phyloP scores from a whole-genome alignment of 208 protist species.

The Leishmania lainsoni region DNA sequence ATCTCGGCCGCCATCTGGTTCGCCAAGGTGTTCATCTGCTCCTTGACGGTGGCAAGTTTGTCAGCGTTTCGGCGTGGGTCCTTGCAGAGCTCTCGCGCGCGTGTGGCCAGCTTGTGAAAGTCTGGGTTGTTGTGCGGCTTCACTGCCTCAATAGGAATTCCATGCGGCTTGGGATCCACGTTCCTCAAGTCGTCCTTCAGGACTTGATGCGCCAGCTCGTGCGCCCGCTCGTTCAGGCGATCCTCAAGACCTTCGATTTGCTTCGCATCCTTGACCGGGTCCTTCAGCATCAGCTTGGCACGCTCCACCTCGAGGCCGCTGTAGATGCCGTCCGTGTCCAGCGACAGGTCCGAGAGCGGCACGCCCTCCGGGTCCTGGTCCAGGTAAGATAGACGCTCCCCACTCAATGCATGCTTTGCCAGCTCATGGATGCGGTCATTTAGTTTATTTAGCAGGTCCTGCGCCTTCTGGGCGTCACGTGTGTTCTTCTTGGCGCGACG shows the following conservation, averaged over 20 bases:
- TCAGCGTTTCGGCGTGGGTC: conserved; percentile 53
- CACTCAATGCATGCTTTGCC: conserved; percentile 47
- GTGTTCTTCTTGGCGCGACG: conserved; percentile 59
- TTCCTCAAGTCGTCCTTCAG: conserved; percentile 58
- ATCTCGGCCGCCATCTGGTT: conserved; percentile 50
- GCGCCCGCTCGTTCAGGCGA: conserved; percentile 60
- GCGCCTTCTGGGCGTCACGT: conserved; percentile 40
- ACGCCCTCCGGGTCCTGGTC: conserved; percentile 61
- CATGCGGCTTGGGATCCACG: conserved; percentile 41
- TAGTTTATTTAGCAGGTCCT: conserved; percentile 53
- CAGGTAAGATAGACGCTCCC: conserved; percentile 53
- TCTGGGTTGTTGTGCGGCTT: conserved; percentile 64
- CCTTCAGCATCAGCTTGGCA: conserved; percentile 62
- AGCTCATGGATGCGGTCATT: conserved; percentile 58
- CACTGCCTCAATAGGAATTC: conserved; percentile 53
- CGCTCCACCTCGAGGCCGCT: conserved; percentile 67
- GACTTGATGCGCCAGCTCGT: conserved; percentile 62
- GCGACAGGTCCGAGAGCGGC: conserved; percentile 50
- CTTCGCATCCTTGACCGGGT: conserved; percentile 48
- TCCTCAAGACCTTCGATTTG: conserved; percentile 67
- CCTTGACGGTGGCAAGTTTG: conserved; percentile 45
- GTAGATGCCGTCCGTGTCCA: conserved; percentile 69
- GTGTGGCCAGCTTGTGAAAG: conserved; percentile 55
- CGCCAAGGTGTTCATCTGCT: conserved; percentile 59
- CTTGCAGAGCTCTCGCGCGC: conserved; percentile 60